Evolutionary conservation across 1,139 yeast species (phyloP).

Genomic region (Taphrina confusa): DNA sequence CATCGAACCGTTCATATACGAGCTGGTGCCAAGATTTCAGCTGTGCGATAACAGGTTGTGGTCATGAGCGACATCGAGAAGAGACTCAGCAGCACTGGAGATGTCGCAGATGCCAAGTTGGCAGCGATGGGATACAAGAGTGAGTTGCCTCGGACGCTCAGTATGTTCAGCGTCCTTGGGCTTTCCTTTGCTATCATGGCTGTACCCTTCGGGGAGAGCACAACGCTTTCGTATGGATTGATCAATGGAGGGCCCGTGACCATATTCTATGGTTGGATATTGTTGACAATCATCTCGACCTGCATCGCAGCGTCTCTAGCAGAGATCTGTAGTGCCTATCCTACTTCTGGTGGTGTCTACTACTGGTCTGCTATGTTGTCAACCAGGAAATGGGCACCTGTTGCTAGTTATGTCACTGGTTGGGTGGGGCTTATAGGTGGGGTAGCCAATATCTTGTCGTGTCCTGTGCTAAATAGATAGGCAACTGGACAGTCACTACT

Average conservation of each 20-base stretch:
- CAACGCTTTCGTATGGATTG: slow-evolving; percentile 46
- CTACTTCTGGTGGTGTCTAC: slow-evolving; percentile 67
- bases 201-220: slow-evolving; percentile 49
- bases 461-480: neutral
- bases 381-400: slow-evolving; percentile 47
- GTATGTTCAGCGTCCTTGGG: slow-evolving; percentile 47
- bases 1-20: too few relatives aligned
- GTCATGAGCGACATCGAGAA: slow-evolving; percentile 20
- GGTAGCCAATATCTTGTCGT: neutral
- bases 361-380: slow-evolving; percentile 60
- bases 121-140: slow-evolving; percentile 49
- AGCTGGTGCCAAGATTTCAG: too few relatives aligned
- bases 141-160: slow-evolving; percentile 48
- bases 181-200: slow-evolving; percentile 49
- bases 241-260: slow-evolving; percentile 35
- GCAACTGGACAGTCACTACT: slow-evolving; percentile 32
- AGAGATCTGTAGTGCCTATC: slow-evolving; percentile 43
- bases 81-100: neutral
- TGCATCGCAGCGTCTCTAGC: slow-evolving; percentile 39
- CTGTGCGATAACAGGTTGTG: too few relatives aligned
- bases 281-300: slow-evolving; percentile 38
- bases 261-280: slow-evolving; percentile 35
- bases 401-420: slow-evolving; percentile 25
- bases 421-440: slow-evolving; percentile 32
- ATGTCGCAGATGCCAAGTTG: slow-evolving; percentile 41